A percentile compares a stretch with the other conserved stretches of the same genome.
phyloP scores from a whole-genome alignment of 257 asterid species.

The Nyctanthes arbortristis region DNA sequence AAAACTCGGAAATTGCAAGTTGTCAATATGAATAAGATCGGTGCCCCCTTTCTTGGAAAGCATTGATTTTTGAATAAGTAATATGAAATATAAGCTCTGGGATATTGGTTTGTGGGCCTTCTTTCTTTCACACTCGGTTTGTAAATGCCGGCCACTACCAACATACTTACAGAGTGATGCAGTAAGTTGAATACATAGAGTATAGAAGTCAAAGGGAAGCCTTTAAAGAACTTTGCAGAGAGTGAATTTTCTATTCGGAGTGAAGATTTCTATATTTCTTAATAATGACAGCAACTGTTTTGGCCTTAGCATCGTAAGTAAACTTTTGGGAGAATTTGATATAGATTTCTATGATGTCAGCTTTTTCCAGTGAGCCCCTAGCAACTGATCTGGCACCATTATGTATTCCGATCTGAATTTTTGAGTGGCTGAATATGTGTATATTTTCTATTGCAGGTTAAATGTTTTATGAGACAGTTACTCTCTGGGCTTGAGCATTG shows the following conservation, averaged over 20 bases:
- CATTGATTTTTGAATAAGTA: not conserved
- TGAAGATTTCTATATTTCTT: not conserved
- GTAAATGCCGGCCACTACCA: not conserved
- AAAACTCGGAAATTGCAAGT: not conserved
- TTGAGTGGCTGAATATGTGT: constrained; percentile 14
- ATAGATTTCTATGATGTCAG: not conserved
- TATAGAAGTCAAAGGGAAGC: not conserved
- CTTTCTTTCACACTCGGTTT: not conserved
- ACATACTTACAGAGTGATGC: not conserved
- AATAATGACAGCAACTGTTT: not conserved
- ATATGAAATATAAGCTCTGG: not conserved
- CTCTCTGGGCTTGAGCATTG: constrained; percentile 92
- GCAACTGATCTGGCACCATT: not conserved
- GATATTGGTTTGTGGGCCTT: not conserved
- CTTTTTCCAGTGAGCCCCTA: not conserved
- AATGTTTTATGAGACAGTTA: constrained; percentile 81
- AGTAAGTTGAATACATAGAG: not conserved
- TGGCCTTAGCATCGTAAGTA: not conserved
- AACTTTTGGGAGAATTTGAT: not conserved
- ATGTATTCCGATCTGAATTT: not conserved
- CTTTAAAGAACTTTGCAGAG: not conserved
- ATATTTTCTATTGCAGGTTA: constrained; percentile 52
- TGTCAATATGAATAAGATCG: not conserved
- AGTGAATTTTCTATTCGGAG: not conserved
- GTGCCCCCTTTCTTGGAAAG: not conserved